Percentiles rank a stretch among this genome's conserved stretches.
phyloP scores from a whole-genome alignment of 2,329 filamentous ascomycete genomes.

The Exophiala sp. region DNA sequence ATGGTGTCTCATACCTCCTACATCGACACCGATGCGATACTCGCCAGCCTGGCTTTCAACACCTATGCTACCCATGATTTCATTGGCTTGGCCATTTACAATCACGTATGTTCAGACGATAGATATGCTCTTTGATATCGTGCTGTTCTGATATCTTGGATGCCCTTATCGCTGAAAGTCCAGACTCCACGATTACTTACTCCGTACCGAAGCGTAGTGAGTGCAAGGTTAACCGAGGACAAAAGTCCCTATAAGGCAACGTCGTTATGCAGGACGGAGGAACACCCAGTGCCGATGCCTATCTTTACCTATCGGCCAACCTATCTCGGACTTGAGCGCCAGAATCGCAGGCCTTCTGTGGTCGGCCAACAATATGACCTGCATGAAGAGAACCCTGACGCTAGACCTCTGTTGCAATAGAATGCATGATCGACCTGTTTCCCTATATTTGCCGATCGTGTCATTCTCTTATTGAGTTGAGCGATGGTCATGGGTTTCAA shows the following conservation, averaged over 20 bases:
- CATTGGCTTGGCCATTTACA: background rate
- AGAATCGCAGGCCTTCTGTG: background rate
- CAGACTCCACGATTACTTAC: no score
- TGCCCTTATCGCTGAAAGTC: no score
- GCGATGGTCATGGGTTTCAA: background rate
- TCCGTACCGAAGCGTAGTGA: no score
- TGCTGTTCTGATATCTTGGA: no score
- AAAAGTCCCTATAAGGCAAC: no score
- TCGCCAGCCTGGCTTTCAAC: background rate
- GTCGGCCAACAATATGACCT: conserved; percentile 3
- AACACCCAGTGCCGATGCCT: no score
- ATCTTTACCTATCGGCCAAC: no score
- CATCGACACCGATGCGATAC: conserved; percentile 19
- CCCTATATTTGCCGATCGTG: background rate
- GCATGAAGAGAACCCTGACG: background rate
- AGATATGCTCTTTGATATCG: no score
- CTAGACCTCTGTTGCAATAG: background rate
- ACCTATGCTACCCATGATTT: conserved; percentile 15
- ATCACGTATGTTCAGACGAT: background rate
- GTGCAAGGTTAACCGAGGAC: background rate
- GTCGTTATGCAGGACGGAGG: no score
- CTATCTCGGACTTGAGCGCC: background rate
- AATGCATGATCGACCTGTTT: no score
- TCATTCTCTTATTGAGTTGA: background rate
- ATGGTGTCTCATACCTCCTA: conserved; percentile 11